A percentile compares a stretch with the other conserved stretches of the same genome.
Evolutionary conservation across 495 filamentous ascomycete genomes (phyloP).

Genomic region (Staphylotrichum longicolle): DNA sequence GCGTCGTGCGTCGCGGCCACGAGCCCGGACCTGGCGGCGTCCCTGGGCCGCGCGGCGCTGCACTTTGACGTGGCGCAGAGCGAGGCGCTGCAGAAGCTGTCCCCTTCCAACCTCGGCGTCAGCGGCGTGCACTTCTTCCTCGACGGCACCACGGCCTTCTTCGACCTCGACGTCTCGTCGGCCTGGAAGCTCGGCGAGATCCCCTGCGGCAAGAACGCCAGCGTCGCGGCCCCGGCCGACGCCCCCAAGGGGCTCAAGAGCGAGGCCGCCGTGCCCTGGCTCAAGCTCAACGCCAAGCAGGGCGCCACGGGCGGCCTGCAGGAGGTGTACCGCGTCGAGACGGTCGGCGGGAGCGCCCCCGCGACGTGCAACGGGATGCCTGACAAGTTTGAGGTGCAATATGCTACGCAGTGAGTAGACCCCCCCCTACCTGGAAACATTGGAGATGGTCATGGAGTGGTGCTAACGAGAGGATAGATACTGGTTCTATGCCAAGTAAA

Average conservation of each 20-base stretch:
- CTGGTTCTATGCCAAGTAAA: constrained; percentile 39
- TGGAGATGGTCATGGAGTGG: neutral
- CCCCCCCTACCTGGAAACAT: neutral
- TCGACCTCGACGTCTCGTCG: constrained; percentile 61
- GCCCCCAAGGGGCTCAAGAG: constrained; percentile 52
- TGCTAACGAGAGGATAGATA: constrained; percentile 30
- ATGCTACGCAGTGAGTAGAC: constrained; percentile 72
- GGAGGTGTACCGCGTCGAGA: constrained; percentile 82
- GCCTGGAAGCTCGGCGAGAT: constrained; percentile 56
- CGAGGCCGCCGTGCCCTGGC: constrained; percentile 67
- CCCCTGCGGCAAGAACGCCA: constrained; percentile 57
- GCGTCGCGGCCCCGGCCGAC: constrained; percentile 55
- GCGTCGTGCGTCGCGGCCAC: constrained; percentile 72
- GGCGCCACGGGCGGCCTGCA: constrained; percentile 61
- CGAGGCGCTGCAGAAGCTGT: constrained; percentile 36
- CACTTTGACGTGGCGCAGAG: constrained; percentile 49
- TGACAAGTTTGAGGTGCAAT: constrained; percentile 66
- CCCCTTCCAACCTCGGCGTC: constrained; percentile 56
- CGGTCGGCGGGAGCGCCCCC: constrained; percentile 77
- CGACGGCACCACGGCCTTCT: constrained; percentile 66
- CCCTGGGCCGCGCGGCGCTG: constrained; percentile 55
- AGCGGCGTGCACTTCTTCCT: constrained; percentile 80
- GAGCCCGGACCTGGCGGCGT: constrained; percentile 59
- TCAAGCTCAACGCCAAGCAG: constrained; percentile 55
- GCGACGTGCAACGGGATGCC: constrained; percentile 67